These are phyloP conservation scores for Paracoccidioides brasiliensis DNA, from an alignment of 2,329 filamentous ascomycete genomes.

Conservation along the genomic window DNA sequence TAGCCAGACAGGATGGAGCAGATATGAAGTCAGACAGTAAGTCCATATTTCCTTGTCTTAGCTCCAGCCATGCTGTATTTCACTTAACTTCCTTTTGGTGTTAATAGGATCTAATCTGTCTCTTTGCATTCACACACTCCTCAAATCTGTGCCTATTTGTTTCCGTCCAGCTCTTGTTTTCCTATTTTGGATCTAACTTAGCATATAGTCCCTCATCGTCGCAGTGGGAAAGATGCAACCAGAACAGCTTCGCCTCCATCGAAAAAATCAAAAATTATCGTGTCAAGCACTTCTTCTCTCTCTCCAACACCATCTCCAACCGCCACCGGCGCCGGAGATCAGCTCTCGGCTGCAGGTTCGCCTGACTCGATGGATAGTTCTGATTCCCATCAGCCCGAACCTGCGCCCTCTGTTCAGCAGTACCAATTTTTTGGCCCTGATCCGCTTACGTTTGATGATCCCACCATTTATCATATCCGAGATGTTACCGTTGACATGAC, in stretches of 20 bases:
- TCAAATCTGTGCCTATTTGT: background rate
- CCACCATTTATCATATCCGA: conserved; percentile 87
- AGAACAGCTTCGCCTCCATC: conserved; percentile 25
- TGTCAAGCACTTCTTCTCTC: conserved; percentile 27
- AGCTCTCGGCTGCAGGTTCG: conserved; percentile 47
- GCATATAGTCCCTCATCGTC: conserved; percentile 6
- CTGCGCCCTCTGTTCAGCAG: conserved; percentile 51
- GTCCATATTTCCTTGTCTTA: background rate
- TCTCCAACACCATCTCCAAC: conserved; percentile 28
- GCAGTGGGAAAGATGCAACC: conserved; percentile 9
- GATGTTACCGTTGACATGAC: conserved; percentile 61
- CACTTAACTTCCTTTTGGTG: background rate
- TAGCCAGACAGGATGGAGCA: conserved; percentile 51
- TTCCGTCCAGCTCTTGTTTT: background rate
- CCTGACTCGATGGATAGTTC: conserved; percentile 49
- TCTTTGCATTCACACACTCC: background rate
- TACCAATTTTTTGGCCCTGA: conserved; percentile 86
- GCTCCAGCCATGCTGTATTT: background rate
- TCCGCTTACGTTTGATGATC: conserved; percentile 79
- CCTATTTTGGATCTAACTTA: background rate
- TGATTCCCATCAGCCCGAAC: conserved; percentile 46
- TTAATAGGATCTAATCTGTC: background rate
- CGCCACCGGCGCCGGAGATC: conserved; percentile 40
- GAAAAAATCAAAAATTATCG: conserved; percentile 27
- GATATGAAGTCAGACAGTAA: conserved; percentile 45